Evolutionary conservation across 202 grass and related monocot genomes (phyloP), one percentile per base, ranked within the genome.

Genomic region (Saccharum hybrid): DNA sequence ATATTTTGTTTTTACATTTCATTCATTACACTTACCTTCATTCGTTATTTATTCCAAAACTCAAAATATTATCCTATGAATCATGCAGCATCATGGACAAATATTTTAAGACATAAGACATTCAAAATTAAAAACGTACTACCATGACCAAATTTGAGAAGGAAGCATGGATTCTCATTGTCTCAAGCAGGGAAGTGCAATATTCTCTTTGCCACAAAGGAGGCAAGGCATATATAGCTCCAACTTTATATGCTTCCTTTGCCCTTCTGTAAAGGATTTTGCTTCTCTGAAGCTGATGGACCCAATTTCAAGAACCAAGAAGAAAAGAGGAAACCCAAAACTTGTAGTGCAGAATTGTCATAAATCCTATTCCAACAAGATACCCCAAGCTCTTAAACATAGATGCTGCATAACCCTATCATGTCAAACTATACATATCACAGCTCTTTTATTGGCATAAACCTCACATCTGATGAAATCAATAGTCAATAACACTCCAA

Each of bases 171-270:
- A 62, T 81, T 49, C 28, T 40, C 14, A 15, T 76, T 75, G 66
- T 72, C 49, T 75, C 38, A 36, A 43, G 80, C 21, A 62, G 1
- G 14, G 31, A 70, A 76, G 54, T 65, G 71, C 7, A 51, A 76
- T 48, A 69, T 82, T 82, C 40, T 82, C 79, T 66, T 69, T 31
- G n/a, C n/a, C 21, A 51, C 21, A 18, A 84, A 77, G 30, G 30
- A 86, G 63, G 78, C 30, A 87, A 76, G 41, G 41, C 63, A 82
- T 76, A 63, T 60, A 60, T 66, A 67, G 60, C 3, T 76, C n/a
- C 48, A 75, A n/a, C 36, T 39, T 26, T 59, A 61, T 81, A 68
- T 81, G 41, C 40, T 56, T 52, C 10, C 4, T 76, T 40, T 51
- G 33, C 60, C 40, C 15, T 81, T 69, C 66, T 14, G 15, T 65